These are phyloP conservation scores for Lipomyces yamadae DNA, from an alignment of 805 yeast species.

Conservation along the genomic window DNA sequence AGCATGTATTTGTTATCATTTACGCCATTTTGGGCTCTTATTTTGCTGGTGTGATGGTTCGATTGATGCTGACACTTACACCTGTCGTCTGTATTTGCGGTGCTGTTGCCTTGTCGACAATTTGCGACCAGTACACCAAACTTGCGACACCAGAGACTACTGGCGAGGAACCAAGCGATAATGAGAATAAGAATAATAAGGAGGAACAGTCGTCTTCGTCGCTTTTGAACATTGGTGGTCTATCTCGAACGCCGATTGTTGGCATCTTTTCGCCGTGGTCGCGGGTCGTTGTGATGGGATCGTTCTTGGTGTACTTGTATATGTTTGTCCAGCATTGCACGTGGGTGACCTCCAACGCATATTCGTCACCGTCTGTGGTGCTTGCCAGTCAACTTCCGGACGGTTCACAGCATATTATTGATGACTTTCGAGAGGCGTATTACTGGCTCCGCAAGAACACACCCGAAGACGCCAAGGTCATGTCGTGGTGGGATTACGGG, in stretches of 20 bases:
- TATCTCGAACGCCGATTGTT: conserved; percentile 22
- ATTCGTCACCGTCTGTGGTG: conserved; percentile 97
- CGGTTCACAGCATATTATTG: conserved; percentile 83
- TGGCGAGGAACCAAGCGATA: conserved; percentile 12
- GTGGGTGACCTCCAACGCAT: conserved; percentile 95
- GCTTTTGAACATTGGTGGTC: conserved; percentile 14
- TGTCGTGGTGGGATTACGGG: conserved; percentile 99
- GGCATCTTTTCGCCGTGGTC: conserved; percentile 49
- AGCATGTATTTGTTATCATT: conserved; percentile 89
- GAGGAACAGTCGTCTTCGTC: conserved; percentile 8
- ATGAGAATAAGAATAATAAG: not conserved
- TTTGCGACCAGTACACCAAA: conserved; percentile 81
- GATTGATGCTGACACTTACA: conserved; percentile 94
- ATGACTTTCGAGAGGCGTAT: conserved; percentile 98
- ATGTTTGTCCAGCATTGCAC: conserved; percentile 93
- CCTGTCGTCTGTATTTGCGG: conserved; percentile 94
- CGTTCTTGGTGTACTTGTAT: conserved; percentile 74
- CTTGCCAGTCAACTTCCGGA: conserved; percentile 82
- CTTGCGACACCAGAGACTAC: conserved; percentile 7
- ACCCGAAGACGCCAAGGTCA: conserved; percentile 90
- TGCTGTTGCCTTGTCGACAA: conserved; percentile 83
- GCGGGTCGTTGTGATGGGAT: conserved; percentile 62
- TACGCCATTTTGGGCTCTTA: conserved; percentile 93
- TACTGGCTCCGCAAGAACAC: conserved; percentile 99
- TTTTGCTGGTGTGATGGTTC: conserved; percentile 99